Base-by-base conservation (phyloP, 2,329 filamentous ascomycete genomes). In the Pseudovirgaria hyperparasitica region DNA sequence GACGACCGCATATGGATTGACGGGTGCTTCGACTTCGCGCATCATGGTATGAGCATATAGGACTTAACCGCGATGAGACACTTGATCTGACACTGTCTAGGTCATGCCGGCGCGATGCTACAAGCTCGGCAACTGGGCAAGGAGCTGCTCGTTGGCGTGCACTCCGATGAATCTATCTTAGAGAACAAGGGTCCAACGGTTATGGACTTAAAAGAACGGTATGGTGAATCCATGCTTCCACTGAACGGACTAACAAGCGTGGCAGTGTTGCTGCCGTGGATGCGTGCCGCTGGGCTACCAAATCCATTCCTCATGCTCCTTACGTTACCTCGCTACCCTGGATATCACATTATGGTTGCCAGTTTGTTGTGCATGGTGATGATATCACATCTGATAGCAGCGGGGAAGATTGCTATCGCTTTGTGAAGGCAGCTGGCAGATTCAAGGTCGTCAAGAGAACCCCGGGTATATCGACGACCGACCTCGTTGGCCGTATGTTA, bases 1-100 rank as follows among this genome's bases (percentile, higher is more conserved):
- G 66, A 77, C 31, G 74, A 81, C 43, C 76, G 87, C 40, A 82
- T 98, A 46, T 98, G 92, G 92, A 81, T 98, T 15, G 90, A 98
- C 54, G 90, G 90, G 36, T 98, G 90, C 66, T 98, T 94, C 62
- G 90, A 98, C 63, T 98, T 98, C 59, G 92, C 86, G 60, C 90
- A 98, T 55, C 90, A 96, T 54, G 90, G 82, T 84, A 55, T 18
- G n/a, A 12, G 14, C 15, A 11, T 27, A 19, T 18, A 8, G 9
- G 3, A 17, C 14, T 26, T 12, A 6, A 16, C 9, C 15, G 7
- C 6, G 3, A 10, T 21, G 14, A 13, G 10, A 12, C 15, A 14
- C 19, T 14, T 28, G 28, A 19, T 21, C 19, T 27, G 14, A 29
- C 26, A 9, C 12, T 11, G 60, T 12, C 26, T 36, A 87, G 82